Conservation (phyloP, 73 alveolate species). For the Symbiodinium natans region DNA sequence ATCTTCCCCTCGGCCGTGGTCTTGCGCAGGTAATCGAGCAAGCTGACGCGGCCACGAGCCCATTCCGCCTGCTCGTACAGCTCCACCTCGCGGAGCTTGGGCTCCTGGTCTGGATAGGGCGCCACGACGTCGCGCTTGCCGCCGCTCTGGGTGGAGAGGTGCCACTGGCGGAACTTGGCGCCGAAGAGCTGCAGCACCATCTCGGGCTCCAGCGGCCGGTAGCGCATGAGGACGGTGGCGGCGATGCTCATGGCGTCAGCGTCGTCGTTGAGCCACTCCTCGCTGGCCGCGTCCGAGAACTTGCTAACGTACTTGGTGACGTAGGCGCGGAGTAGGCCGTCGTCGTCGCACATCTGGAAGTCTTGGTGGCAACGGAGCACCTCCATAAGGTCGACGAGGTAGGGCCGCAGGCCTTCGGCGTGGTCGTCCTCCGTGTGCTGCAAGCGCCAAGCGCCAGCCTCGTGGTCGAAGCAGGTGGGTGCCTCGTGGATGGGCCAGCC, state of each 20-base stretch:
- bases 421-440: background rate
- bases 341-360: background rate
- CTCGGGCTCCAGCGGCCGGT: slow-evolving; percentile 18
- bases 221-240: background rate
- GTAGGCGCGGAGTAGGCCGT: slow-evolving; percentile 13
- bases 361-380: background rate
- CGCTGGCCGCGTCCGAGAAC: slow-evolving; percentile 27
- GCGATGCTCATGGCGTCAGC: background rate
- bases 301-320: slow-evolving; percentile 33
- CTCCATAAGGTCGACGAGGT: background rate
- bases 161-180: background rate
- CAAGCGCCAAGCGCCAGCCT: background rate
- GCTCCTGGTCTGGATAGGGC: background rate
- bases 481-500: background rate
- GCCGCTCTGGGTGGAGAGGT: background rate
- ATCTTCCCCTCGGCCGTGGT: background rate
- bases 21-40: slow-evolving; percentile 30
- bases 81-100: background rate
- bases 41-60: background rate
- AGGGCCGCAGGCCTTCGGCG: background rate
- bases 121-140: slow-evolving; percentile 15
- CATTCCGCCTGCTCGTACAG: background rate
- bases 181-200: slow-evolving; percentile 1
- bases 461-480: background rate
- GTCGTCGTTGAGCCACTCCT: slow-evolving; percentile 20